Percentiles rank a stretch among this genome's conserved stretches.
These are phyloP conservation scores for Punctularia strigosozonata DNA, from an alignment of 768 basidiomycete genomes.

Conservation along the genomic window DNA sequence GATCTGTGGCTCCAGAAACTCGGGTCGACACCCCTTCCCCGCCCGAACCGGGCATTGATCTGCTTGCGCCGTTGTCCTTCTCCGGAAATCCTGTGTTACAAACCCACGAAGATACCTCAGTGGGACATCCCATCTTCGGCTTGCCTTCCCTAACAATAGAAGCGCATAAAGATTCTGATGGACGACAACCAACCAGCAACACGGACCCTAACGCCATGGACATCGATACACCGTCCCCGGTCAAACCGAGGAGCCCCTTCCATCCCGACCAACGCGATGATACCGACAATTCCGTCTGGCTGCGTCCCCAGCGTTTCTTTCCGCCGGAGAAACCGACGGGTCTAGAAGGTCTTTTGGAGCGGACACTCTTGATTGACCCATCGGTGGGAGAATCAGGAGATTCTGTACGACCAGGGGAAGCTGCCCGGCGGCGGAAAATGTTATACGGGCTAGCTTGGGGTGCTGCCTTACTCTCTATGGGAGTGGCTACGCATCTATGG, in stretches of 20 bases:
- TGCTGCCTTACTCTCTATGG: no score
- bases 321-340: slow-evolving; percentile 71
- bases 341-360: slow-evolving; percentile 57
- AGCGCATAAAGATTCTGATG: slow-evolving; percentile 5
- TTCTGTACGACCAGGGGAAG: no score
- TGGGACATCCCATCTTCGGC: slow-evolving; percentile 51
- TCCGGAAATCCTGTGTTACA: slow-evolving; percentile 49
- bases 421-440: no score
- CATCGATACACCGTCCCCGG: no score
- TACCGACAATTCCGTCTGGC: slow-evolving; percentile 33
- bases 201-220: slow-evolving; percentile 43
- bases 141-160: slow-evolving; percentile 40
- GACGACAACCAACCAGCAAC: slow-evolving; percentile 12
- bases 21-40: slow-evolving; percentile 8
- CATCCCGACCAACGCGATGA: slow-evolving; percentile 12
- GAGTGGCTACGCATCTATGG: no score
- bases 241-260: slow-evolving; percentile 36
- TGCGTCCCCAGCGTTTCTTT: slow-evolving; percentile 67
- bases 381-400: no score
- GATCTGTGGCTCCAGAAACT: slow-evolving; percentile 27
- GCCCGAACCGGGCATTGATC: slow-evolving; percentile 35
- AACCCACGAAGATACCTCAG: slow-evolving; percentile 14
- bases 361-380: slow-evolving; percentile 45
- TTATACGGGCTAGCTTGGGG: no score
- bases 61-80: slow-evolving; percentile 49